Base-by-base conservation (phyloP, 1,139 yeast species). In the Zygosaccharomyces pseudobailii region DNA sequence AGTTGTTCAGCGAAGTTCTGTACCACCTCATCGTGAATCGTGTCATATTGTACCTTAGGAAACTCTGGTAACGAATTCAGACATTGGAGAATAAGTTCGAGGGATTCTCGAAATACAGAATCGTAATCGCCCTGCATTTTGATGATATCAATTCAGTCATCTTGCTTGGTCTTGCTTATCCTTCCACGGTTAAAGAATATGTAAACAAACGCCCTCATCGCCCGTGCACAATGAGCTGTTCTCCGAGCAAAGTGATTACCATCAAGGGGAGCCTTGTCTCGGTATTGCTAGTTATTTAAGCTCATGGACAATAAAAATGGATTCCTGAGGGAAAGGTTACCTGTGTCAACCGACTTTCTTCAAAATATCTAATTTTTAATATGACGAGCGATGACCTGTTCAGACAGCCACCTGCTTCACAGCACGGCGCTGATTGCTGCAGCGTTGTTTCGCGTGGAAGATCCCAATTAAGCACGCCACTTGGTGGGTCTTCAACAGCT, bases 401-500 rank as follows among this genome's bases (percentile, higher is more conserved):
- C 33, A 38, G 28, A 38, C 41, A 13, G 23, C 38, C 41, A 19
- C 41, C 41, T 28, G 24, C 22, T 27, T 23, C 45, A 17, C 49
- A 43, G 30, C 49, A 46, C 27, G 40, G 47, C 24, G 45, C 49
- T 37, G 49, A 48, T 22, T 32, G 41, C 31, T 46, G 47, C n/a
- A 43, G 51, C 34, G 47, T 34, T 8, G 20, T 46, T 25, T 43
- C 48, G 34, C 50, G 49, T 36, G 52, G 39, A 24, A 48, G 42
- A 36, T 45, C 51, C 27, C 25, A 32, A 13, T 42, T 43, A 7
- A 43, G 41, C 27, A 46, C 42, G 34, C 49, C 49, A 9, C 36
- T 42, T 33, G 51, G 44, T 24, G 51, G 38, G 25, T 45, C 49
- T 8, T 47, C 49, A 13, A 46, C 52, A 3, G 47, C 52, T 6